These are phyloP conservation scores for Candida incommunis DNA, from an alignment of 805 yeast genomes.

Conservation along the genomic window DNA sequence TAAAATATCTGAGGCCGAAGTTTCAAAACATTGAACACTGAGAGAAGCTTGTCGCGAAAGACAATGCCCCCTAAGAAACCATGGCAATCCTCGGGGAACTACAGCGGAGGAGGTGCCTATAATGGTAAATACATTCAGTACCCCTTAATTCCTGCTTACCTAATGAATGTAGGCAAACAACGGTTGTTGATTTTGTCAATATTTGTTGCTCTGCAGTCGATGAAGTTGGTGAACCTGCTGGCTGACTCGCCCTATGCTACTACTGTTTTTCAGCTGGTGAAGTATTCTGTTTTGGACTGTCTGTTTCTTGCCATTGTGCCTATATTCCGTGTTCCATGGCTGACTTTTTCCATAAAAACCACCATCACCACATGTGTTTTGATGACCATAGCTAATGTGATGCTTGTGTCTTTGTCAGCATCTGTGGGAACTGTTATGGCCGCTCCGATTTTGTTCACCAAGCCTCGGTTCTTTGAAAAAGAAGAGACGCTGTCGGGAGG, in stretches of 20 bases:
- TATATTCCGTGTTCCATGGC: constrained; percentile 57
- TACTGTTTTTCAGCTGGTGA: constrained; percentile 45
- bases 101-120: background rate
- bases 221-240: constrained; percentile 63
- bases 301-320: constrained; percentile 59
- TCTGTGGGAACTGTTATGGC: constrained; percentile 7
- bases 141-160: background rate
- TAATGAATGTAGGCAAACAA: constrained; percentile 26
- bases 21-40: no score
- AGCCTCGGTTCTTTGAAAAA: constrained; percentile 15
- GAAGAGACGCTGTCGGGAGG: constrained; percentile 23
- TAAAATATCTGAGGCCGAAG: no score
- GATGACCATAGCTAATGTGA: constrained; percentile 36
- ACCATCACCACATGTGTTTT: constrained; percentile 34
- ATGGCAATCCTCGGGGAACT: background rate
- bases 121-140: background rate
- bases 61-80: constrained; percentile 1
- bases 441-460: constrained; percentile 11
- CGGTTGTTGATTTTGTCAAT: constrained; percentile 50
- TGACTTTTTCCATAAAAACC: constrained; percentile 46
- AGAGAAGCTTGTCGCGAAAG: no score
- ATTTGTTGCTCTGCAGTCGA: constrained; percentile 67
- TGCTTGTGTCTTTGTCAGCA: constrained; percentile 29
- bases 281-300: constrained; percentile 64
- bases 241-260: constrained; percentile 31